Evolutionary conservation across 805 yeast species (phyloP), one percentile per base, ranked within the genome.

Genomic region (Pichia ethanolica): DNA sequence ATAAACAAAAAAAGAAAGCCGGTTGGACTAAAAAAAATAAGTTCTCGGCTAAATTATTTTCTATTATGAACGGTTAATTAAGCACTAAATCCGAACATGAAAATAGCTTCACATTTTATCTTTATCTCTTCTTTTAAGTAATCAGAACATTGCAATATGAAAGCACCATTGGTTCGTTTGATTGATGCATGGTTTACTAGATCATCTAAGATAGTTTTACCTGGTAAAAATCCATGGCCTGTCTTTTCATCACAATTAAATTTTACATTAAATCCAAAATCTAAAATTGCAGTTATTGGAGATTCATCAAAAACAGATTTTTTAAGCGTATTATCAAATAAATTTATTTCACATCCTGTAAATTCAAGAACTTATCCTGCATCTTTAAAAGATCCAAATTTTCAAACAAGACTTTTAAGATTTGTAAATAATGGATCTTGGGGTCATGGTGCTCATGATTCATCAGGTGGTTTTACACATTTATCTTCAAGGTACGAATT

Each of bases 401-500:
- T 74, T 42, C 78, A 66, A 14, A 56, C 67, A 42, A 74, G 72
- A 14, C 49, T 73, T 7, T 62, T 74, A 9, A 62, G 66, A 59
- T 63, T 67, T 62, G 55, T 71, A 59, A 56, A 61, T 61, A 59
- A 64, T 53, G 68, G 67, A 3, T 51, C 66, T 46, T 58, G 64
- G 61, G 66, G 71, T 57, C 54, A 63, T 50, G 71, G 61, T 45
- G 66, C 66, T 53, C 70, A 58, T 59, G 69, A 65, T 64, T 42
- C 65, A 1, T 58, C 67, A 3, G 78, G 78, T 60, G 73, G 65
- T 7, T 73, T 59, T 13, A 86, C 89, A 0, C 95, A 90, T 69
- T 58, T 91, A 35, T 82, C 95, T 46, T 96, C 98, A 1, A 67
- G 99, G 46, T 91, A 88, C 61, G 99, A 91, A 66, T 80, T 79